Evolutionary conservation across 495 filamentous ascomycete species (phyloP).

Genomic region (Xanthoparmelia taractica): DNA sequence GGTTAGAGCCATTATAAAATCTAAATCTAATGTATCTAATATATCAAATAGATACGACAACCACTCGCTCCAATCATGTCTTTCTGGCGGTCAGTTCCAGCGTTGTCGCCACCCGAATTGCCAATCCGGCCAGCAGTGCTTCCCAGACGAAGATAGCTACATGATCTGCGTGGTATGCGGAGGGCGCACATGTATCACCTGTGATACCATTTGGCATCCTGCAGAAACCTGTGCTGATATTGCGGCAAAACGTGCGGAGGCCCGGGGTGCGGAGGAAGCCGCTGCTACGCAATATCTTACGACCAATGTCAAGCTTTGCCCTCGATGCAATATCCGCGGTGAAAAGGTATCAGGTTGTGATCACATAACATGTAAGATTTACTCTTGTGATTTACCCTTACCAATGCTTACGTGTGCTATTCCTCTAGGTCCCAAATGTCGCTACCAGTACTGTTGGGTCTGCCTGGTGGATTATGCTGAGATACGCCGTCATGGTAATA

Average conservation of each 20-base stretch:
- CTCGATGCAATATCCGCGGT: conserved; percentile 2
- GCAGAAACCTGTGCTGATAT: conserved; percentile 7
- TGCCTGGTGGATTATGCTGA: conserved; percentile 8
- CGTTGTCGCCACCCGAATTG: conserved; percentile 14
- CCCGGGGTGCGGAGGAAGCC: not conserved
- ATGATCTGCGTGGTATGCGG: conserved; percentile 14
- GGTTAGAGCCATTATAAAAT: not conserved
- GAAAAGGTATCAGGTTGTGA: conserved; percentile 14
- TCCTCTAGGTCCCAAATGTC: conserved; percentile 7
- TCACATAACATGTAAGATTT: conserved; percentile 13
- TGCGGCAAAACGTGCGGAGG: conserved; percentile 2
- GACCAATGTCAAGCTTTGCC: conserved; percentile 8
- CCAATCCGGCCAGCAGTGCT: conserved; percentile 11
- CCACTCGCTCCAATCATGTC: not conserved
- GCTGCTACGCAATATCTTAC: conserved; percentile 9
- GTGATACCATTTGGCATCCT: conserved; percentile 9
- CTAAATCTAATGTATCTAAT: not conserved
- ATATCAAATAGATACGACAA: conserved; percentile 9
- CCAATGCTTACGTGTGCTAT: not conserved
- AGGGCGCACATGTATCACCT: conserved; percentile 12
- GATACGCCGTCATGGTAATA: not conserved
- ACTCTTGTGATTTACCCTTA: not conserved
- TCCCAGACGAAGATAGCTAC: conserved; percentile 4
- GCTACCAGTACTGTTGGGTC: conserved; percentile 14
- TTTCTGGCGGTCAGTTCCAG: conserved; percentile 5